phyloP scores from a whole-genome alignment of 2,329 filamentous ascomycete species.

The Dothideomycetidae sp. region DNA sequence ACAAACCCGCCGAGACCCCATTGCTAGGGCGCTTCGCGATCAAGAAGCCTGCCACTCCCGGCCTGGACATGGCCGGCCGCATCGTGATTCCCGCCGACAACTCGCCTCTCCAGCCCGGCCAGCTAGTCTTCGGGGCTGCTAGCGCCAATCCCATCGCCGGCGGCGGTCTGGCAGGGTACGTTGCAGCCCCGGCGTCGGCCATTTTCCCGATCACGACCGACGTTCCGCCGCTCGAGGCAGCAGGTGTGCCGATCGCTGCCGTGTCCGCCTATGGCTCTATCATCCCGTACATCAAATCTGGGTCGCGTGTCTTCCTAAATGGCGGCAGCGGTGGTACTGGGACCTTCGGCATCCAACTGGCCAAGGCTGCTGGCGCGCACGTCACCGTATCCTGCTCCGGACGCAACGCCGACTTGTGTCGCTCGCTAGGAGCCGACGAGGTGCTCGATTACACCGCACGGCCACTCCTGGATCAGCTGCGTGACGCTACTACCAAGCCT shows the following conservation, averaged over 20 bases:
- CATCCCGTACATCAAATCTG: constrained; percentile 23
- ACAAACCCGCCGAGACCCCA: constrained; percentile 44
- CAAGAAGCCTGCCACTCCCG: constrained; percentile 31
- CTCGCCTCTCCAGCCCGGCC: constrained; percentile 22
- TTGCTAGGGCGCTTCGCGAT: constrained; percentile 25
- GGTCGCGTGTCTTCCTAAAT: constrained; percentile 47
- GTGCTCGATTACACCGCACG: constrained; percentile 44
- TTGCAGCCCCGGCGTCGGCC: constrained; percentile 23
- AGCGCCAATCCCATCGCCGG: constrained; percentile 20
- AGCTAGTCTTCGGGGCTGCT: constrained; percentile 27
- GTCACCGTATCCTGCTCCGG: constrained; percentile 47
- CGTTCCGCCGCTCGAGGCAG: constrained; percentile 25
- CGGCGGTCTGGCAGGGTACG: constrained; percentile 26
- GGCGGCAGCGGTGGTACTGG: constrained; percentile 50
- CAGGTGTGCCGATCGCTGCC: constrained; percentile 22
- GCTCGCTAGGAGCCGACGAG: constrained; percentile 46
- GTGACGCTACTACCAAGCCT: constrained; percentile 15
- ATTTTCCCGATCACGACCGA: constrained; percentile 31
- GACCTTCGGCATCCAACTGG: constrained; percentile 47
- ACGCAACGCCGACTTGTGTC: constrained; percentile 42
- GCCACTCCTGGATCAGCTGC: constrained; percentile 36
- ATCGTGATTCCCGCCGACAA: constrained; percentile 30
- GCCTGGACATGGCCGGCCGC: constrained; percentile 39
- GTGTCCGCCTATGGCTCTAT: constrained; percentile 28
- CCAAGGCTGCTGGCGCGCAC: constrained; percentile 44